Conservation (phyloP, 139 green algal genomes). For the Chlamydomonas asymmetrica region DNA sequence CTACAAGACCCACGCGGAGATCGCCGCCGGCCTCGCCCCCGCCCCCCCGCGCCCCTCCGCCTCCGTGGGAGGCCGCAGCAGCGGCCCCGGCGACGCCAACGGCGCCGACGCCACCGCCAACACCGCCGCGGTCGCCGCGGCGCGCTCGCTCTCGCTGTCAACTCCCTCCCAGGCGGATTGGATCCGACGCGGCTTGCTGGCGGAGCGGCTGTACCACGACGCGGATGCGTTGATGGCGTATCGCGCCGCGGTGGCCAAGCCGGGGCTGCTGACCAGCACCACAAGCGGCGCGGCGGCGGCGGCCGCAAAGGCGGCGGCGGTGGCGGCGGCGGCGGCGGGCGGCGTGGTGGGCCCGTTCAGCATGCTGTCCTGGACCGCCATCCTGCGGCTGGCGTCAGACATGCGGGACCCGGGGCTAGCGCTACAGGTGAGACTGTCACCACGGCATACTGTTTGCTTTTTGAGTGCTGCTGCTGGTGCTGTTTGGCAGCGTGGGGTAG, state of each 20-base stretch:
- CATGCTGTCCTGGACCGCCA: conserved; percentile 27
- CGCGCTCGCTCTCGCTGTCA: conserved; percentile 1
- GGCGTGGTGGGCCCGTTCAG: conserved; percentile 15
- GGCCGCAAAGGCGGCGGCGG: neutral
- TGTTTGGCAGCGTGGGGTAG: conserved; percentile 14
- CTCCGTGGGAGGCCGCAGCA: neutral
- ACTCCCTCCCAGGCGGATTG: conserved; percentile 33
- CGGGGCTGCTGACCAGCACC: neutral
- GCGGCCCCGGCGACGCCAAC: neutral
- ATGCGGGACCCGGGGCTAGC: neutral
- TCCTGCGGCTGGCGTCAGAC: neutral
- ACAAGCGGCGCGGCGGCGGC: neutral
- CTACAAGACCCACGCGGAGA: conserved; percentile 15
- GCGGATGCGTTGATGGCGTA: conserved; percentile 45
- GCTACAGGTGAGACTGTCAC: conserved; percentile 13
- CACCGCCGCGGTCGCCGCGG: neutral
- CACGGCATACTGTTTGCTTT: conserved; percentile 11
- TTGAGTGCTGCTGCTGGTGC: neutral
- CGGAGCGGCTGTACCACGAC: conserved; percentile 56
- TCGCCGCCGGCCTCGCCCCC: conserved; percentile 4
- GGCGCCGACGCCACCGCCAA: neutral
- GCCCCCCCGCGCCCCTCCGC: neutral
- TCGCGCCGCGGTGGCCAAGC: conserved; percentile 26
- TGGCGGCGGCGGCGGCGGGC: neutral
- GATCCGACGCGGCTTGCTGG: conserved; percentile 51